Evolutionary conservation across 345 rosid species (phyloP), one percentile per base, ranked within the genome.

Genomic region (Tarenaya hassleriana): DNA sequence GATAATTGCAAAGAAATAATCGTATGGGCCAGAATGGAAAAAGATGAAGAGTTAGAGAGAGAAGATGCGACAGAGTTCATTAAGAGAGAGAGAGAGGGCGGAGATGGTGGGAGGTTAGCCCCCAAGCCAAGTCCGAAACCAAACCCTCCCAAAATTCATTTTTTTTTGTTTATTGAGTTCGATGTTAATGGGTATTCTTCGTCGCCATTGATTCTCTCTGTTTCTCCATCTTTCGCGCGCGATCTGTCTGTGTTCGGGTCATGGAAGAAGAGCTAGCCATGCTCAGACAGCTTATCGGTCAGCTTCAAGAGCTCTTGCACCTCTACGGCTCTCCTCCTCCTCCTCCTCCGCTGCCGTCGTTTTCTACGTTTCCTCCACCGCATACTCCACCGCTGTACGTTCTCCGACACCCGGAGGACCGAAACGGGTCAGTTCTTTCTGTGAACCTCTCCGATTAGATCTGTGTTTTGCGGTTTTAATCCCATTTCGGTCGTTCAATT

Each of bases 211-310:
- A 53, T 57, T 42, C 10, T 14, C 11, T 15, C n/a, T 35, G 16
- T 12, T 19, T 57, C 34, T 43, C 8, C 19, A 7, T 20, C 7
- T 8, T 11, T n/a, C 13, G n/a, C n/a, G 10, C 38, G 10, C 38
- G 10, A 34, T 34, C 55, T 42, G 45, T 40, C 45, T 29, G 20
- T 40, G n/a, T 21, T 50, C 34, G 76, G 75, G 81, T 83, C 76
- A 90, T 90, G 97, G 96, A 82, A 81, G 92, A 78, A 81, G 95
- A 71, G 72, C 77, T 86, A 74, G 82, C 86, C 89, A 77, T 87
- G 98, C 92, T 91, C 52, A 79, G 96, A 79, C 98, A 91, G 62
- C 79, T 91, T 56, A 82, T 91, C 75, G 89, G 75, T 72, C 96
- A 80, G 96, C 92, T 91, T 82, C 87, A 80, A 57, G 82, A 84